Conservation (phyloP, 192 early-diverging fungal genomes). For the Linnemannia schmuckeri region DNA sequence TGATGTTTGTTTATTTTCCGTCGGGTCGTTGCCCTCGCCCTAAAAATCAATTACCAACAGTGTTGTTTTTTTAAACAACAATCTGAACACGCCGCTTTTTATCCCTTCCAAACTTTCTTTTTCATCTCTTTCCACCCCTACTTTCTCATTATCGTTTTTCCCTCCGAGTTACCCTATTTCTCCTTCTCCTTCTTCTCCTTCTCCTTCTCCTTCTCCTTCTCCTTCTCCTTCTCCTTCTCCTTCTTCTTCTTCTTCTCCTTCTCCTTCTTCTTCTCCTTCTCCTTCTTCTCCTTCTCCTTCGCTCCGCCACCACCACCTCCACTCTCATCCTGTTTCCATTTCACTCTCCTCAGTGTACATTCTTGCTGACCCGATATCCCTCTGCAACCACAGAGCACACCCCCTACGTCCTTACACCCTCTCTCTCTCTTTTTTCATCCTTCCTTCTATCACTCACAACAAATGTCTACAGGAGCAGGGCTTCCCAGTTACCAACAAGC, state of each 20-base stretch:
- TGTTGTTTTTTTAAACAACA: background rate
- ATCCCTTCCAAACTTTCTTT: background rate
- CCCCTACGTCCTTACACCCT: background rate
- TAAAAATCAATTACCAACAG: no score
- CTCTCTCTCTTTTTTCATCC: background rate
- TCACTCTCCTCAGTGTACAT: background rate
- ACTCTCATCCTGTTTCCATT: background rate
- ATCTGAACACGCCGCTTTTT: background rate
- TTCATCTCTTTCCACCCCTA: background rate
- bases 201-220: background rate
- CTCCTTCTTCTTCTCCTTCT: no score
- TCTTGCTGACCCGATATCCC: no score
- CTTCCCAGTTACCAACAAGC: slow-evolving; percentile 25
- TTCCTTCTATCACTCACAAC: background rate
- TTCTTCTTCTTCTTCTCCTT: no score
- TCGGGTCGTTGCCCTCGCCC: no score
- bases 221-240: background rate
- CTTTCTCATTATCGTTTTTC: background rate
- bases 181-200: background rate
- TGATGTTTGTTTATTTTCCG: no score
- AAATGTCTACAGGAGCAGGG: background rate
- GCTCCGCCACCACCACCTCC: background rate
- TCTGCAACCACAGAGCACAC: no score
- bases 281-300: background rate
- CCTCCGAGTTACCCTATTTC: background rate